Conservation (phyloP, 208 protist genomes). For the Crithidia acanthocephali region DNA sequence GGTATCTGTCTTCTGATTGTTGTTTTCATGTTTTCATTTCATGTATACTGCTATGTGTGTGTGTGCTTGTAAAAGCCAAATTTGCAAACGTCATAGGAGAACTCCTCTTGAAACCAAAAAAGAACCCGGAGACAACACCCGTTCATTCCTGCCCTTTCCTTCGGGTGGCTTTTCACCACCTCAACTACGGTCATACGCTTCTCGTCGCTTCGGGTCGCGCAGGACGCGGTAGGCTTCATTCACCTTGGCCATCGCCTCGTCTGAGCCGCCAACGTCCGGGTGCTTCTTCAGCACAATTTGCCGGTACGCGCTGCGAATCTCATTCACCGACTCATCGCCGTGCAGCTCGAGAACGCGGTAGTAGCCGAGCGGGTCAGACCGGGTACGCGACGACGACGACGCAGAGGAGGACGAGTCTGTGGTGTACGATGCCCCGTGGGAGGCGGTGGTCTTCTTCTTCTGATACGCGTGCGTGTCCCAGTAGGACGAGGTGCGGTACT, state of each 20-base stretch:
- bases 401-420: constrained; percentile 12
- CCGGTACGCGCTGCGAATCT: constrained; percentile 89
- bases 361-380: constrained; percentile 71
- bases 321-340: constrained; percentile 85
- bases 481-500: constrained; percentile 82
- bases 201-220: constrained; percentile 94
- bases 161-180: background rate
- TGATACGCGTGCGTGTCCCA: constrained; percentile 84
- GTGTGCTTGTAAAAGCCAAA: too few relatives aligned
- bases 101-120: background rate
- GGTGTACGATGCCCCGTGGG: background rate
- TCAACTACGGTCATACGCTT: constrained; percentile 92
- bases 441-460: constrained; percentile 5
- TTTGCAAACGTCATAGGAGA: too few relatives aligned
- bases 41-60: too few relatives aligned
- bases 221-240: constrained; percentile 98
- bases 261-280: constrained; percentile 84
- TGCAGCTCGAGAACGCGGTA: constrained; percentile 68
- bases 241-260: constrained; percentile 67
- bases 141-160: background rate
- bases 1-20: too few relatives aligned
- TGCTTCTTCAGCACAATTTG: constrained; percentile 77
- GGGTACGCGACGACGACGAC: background rate
- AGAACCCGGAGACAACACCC: background rate
- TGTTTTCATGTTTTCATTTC: too few relatives aligned